Base-by-base conservation (phyloP, 495 filamentous ascomycete genomes). In the Xylaria flabelliformis region DNA sequence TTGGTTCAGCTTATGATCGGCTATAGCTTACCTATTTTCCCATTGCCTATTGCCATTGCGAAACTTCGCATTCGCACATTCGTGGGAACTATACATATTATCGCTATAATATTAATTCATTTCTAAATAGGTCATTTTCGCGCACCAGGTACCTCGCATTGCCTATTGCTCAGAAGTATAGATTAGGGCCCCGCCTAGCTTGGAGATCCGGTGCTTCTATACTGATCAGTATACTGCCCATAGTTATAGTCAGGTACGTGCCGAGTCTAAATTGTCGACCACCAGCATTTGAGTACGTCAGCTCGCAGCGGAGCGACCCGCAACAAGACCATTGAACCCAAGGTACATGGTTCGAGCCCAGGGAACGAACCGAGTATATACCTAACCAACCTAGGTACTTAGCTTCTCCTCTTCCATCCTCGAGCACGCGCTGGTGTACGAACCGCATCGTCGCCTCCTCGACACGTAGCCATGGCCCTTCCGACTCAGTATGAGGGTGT, bases 401-500 rank as follows among this genome's bases (percentile, higher is more conserved):
- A 61, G 19, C 34, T 19, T 32, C 8, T 34, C 9, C 34, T 21
- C 58, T 17, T 21, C 8, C 58, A n/a, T n/a, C 34, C 21, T 4
- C 32, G 56, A 59, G 17, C 56, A 34, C 32, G 29, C 34, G 12
- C 56, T 59, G 15, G 26, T 36, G 56, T 34, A 48, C 10, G 39
- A 13, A 29, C 19, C 42, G 26, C 15, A 32, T 65, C 24, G 44
- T 12, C 41, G 6, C 41, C 42, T 67, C 48, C 29, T 29, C 34
- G 34, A 42, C 67, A 15, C 41, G 13, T 36, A 53, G 72, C 36
- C 58, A 82, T 82, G 80, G 72, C 75, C 34, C 70, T 75, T 39
- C 59, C 76, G 55, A 80, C 80, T 64, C 79, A 80, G 58, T 74
- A 62, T 36, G 73, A 76, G 70, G 81, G 81, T 46, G 73, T 80